A percentile compares a stretch with the other conserved stretches of the same genome.
Evolutionary conservation across 495 filamentous ascomycete genomes (phyloP).

Genomic region (Penicillium antarcticum): DNA sequence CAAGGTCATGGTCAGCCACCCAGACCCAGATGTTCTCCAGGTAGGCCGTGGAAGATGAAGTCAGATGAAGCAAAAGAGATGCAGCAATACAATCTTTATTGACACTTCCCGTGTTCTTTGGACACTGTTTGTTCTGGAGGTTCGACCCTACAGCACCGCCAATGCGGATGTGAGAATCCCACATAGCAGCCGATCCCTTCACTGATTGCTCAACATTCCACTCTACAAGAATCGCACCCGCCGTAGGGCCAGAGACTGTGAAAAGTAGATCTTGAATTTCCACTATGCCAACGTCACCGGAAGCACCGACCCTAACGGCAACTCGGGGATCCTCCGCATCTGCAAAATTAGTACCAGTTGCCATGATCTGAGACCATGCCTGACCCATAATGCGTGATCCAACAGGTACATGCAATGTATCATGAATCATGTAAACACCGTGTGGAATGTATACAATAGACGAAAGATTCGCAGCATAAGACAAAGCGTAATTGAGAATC

Average conservation of each 20-base stretch:
- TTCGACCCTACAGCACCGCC: conserved; percentile 71
- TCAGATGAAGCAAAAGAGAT: conserved; percentile 58
- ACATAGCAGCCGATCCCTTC: conserved; percentile 68
- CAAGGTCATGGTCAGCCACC: conserved; percentile 67
- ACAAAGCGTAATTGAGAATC: conserved; percentile 60
- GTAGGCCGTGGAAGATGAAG: conserved; percentile 43
- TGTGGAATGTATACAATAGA: conserved; percentile 75
- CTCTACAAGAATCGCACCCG: conserved; percentile 78
- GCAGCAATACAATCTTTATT: conserved; percentile 55
- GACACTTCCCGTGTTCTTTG: conserved; percentile 43
- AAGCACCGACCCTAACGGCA: conserved; percentile 72
- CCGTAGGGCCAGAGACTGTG: conserved; percentile 62
- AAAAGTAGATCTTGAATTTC: conserved; percentile 83
- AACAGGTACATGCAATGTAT: conserved; percentile 68
- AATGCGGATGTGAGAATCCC: conserved; percentile 79
- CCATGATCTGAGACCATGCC: conserved; percentile 79
- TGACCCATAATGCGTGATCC: conserved; percentile 66
- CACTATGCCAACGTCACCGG: conserved; percentile 61
- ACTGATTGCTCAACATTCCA: conserved; percentile 69
- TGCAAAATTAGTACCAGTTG: conserved; percentile 62
- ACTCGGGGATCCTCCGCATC: conserved; percentile 63
- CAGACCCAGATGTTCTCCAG: conserved; percentile 63
- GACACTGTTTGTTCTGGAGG: conserved; percentile 67
- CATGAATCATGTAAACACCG: conserved; percentile 72
- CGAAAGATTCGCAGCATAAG: conserved; percentile 43